Percentiles rank a stretch among this genome's conserved stretches.
Evolutionary conservation across 2,329 filamentous ascomycete species (phyloP).

Genomic region (Neofusicoccum cordaticola): DNA sequence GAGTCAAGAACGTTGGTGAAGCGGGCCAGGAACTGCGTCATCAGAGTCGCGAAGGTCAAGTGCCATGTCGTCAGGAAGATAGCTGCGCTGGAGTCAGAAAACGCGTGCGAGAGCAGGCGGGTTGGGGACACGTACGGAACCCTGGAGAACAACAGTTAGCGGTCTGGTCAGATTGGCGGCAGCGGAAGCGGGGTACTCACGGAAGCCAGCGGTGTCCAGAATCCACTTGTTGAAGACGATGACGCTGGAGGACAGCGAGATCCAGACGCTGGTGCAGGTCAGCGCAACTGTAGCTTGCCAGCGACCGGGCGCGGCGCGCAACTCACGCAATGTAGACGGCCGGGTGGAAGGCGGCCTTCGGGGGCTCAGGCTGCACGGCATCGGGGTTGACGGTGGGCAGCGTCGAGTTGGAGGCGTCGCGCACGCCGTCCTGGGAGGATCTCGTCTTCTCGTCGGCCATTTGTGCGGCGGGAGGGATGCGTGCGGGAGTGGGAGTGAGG

Average conservation of each 20-base stretch:
- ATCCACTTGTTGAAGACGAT: slow-evolving; percentile 99
- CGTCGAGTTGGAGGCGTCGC: slow-evolving; percentile 59
- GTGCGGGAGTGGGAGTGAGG: slow-evolving; percentile 9
- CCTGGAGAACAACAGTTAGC: slow-evolving; percentile 35
- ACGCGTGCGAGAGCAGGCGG: slow-evolving; percentile 20
- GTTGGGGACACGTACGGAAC: slow-evolving; percentile 43
- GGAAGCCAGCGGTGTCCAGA: slow-evolving; percentile 78
- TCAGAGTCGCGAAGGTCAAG: slow-evolving; percentile 84
- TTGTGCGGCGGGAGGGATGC: slow-evolving; percentile 55
- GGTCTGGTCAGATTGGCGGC: slow-evolving; percentile 4
- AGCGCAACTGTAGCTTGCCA: not conserved
- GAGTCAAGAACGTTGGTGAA: slow-evolving; percentile 89
- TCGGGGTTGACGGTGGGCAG: slow-evolving; percentile 80
- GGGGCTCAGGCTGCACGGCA: slow-evolving; percentile 65
- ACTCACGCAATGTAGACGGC: slow-evolving; percentile 76
- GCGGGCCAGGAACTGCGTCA: slow-evolving; percentile 89
- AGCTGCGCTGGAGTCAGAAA: slow-evolving; percentile 51
- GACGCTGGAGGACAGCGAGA: slow-evolving; percentile 84
- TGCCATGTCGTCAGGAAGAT: slow-evolving; percentile 89
- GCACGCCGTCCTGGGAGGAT: slow-evolving; percentile 72
- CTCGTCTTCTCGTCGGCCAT: slow-evolving; percentile 71
- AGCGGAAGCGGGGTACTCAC: slow-evolving; percentile 49
- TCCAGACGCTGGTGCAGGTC: slow-evolving; percentile 69
- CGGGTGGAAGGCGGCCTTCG: slow-evolving; percentile 68
- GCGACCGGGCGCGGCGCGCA: slow-evolving; percentile 38